Evolutionary conservation across 1,139 yeast species (phyloP).

Genomic region (Saccharomycopsis phalli): DNA sequence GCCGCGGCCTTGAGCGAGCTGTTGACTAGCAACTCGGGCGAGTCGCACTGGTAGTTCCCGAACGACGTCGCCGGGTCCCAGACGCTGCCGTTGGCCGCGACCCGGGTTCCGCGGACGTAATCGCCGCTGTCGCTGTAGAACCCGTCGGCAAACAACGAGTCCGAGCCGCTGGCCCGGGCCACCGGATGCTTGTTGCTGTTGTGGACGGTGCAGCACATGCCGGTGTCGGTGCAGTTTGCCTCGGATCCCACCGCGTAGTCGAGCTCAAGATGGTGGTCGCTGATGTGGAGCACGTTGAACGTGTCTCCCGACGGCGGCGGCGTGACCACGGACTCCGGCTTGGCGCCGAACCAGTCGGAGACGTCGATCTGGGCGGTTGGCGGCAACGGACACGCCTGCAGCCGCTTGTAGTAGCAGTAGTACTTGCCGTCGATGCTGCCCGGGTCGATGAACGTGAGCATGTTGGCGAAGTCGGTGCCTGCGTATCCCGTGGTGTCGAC

Average conservation of each 20-base stretch:
- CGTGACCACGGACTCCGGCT: constrained; percentile 29
- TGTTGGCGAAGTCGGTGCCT: constrained; percentile 40
- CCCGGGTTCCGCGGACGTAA: constrained; percentile 32
- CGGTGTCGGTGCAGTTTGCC: constrained; percentile 44
- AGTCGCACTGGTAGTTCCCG: constrained; percentile 56
- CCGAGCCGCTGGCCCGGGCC: constrained; percentile 20
- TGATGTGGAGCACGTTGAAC: constrained; percentile 57
- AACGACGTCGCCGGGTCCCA: constrained; percentile 48
- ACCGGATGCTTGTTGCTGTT: constrained; percentile 22
- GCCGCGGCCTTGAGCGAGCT: constrained; percentile 43
- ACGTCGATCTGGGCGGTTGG: constrained; percentile 35
- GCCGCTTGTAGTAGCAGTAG: constrained; percentile 42
- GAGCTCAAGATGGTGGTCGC: constrained; percentile 55
- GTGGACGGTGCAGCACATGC: constrained; percentile 42
- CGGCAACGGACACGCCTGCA: constrained; percentile 36
- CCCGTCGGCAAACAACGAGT: constrained; percentile 31
- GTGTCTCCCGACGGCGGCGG: constrained; percentile 31
- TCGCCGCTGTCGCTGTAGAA: constrained; percentile 32
- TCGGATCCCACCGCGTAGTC: constrained; percentile 52
- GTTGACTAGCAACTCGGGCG: constrained; percentile 52
- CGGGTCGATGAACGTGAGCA: constrained; percentile 41
- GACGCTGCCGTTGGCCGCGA: constrained; percentile 30
- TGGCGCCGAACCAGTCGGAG: constrained; percentile 35
- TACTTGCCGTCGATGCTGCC: constrained; percentile 42
- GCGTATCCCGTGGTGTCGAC: constrained; percentile 26